Evolutionary conservation across 139 green algal species (phyloP), one percentile per base, ranked within the genome.

Genomic region (Micractinium sp.): DNA sequence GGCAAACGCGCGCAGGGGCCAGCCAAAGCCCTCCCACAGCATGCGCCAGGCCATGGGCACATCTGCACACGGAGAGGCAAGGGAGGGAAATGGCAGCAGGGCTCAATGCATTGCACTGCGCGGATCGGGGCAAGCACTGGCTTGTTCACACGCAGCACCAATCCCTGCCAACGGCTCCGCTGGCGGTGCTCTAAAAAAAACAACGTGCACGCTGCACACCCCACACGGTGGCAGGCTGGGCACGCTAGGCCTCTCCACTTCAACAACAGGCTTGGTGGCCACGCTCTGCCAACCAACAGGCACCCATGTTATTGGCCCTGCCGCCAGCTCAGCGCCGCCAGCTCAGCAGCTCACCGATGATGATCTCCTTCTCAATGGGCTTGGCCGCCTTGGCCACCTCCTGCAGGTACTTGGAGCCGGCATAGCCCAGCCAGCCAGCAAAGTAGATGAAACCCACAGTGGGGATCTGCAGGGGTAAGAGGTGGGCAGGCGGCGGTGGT

Each of bases 401-500:
- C 47, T 93, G 90, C 75, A 99, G 90, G 97, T 99, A 99, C 86
- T 96, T 88, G 89, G 96, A 95, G 90, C 98, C 98, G 1, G 97
- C 95, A 87, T 96, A 98, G 87, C 98, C 98, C 91, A 99, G 99
- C 93, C 95, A 99, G 86, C 98, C 98, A 87, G 98, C 97, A 77
- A 99, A 94, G 94, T 99, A 99, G 84, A 99, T 94, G 96, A 99
- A 99, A 85, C 95, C 97, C 89, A 99, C 89, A 88, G 98, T 98
- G 86, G 97, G 97, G 91, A 98, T 96, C 95, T 97, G 94, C 91
- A 85, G 3, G 20, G 38, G 36, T 5, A 63, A 36, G 22, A 63
- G 19, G 60, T 14, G 60, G 60, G 60, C 60, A 67, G 60, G n/a
- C n/a, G n/a, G n/a, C n/a, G n/a, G n/a, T n/a, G n/a, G n/a, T n/a